These are phyloP conservation scores for Stevia rebaudiana DNA, from an alignment of 140 eudicot genomes.

Conservation along the genomic window DNA sequence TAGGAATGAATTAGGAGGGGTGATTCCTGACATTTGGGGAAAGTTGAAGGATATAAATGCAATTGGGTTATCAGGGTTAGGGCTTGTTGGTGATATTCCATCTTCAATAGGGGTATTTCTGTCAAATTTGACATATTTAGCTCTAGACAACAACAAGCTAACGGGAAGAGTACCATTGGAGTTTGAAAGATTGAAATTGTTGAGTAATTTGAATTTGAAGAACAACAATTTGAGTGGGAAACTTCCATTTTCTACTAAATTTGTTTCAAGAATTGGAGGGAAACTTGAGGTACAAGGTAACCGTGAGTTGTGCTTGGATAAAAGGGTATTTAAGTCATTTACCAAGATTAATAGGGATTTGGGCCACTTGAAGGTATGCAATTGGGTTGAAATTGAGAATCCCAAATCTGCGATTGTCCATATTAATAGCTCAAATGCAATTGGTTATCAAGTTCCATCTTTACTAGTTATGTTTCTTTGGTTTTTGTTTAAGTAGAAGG, in stretches of 20 bases:
- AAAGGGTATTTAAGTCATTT: constrained; percentile 29
- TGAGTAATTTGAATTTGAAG: constrained; percentile 57
- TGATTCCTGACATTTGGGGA: constrained; percentile 72
- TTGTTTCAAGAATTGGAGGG: constrained; percentile 43
- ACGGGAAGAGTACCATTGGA: constrained; percentile 60
- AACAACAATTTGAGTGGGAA: constrained; percentile 70
- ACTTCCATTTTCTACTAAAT: constrained; percentile 47
- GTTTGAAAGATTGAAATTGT: constrained; percentile 37
- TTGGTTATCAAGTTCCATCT: constrained; percentile 18
- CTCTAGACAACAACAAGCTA: constrained; percentile 62
- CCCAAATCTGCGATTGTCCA: constrained; percentile 33
- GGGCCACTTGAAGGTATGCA: constrained; percentile 46
- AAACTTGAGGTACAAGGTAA: constrained; percentile 68
- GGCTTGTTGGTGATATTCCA: constrained; percentile 64
- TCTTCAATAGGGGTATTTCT: constrained; percentile 58
- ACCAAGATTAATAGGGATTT: constrained; percentile 25
- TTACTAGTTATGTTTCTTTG: constrained; percentile 26
- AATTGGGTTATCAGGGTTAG: constrained; percentile 51
- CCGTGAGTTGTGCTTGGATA: constrained; percentile 51
- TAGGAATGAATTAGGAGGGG: constrained; percentile 73
- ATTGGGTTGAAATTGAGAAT: constrained; percentile 19
- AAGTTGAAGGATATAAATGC: constrained; percentile 55
- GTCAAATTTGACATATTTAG: constrained; percentile 44
- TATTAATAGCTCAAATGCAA: constrained; percentile 17
- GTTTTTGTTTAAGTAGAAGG: constrained; percentile 8